Percentiles rank a stretch among this genome's conserved stretches.
Conservation (phyloP, 345 rosid species). For the Salix purpurea region DNA sequence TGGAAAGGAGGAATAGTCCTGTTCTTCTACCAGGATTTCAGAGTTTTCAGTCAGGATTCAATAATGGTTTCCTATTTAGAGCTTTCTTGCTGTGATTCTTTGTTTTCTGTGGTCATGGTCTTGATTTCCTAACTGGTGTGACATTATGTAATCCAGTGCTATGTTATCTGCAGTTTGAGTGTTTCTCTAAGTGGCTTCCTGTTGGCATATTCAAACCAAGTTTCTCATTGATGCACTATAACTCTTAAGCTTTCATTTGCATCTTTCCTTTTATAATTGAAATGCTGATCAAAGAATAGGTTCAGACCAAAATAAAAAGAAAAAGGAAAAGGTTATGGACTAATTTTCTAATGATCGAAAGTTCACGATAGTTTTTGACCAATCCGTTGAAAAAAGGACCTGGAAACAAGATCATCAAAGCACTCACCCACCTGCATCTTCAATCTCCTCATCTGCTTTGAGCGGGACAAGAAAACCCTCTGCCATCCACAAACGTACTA, state of each 20-base stretch:
- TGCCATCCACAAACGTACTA: slow-evolving; percentile 4
- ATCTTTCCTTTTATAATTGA: too few relatives aligned
- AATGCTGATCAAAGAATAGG: too few relatives aligned
- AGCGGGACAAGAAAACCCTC: slow-evolving; percentile 1
- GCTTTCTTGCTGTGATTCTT: not conserved
- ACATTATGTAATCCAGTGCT: not conserved
- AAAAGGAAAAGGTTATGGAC: too few relatives aligned
- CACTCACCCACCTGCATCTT: not conserved
- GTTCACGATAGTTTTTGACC: not conserved
- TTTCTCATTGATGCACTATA: too few relatives aligned
- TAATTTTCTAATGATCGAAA: too few relatives aligned
- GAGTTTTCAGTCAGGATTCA: not conserved
- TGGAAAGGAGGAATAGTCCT: slow-evolving; percentile 36
- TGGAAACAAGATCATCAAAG: slow-evolving; percentile 2
- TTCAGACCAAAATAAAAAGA: too few relatives aligned
- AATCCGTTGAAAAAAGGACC: too few relatives aligned
- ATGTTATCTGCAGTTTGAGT: not conserved
- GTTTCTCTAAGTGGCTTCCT: not conserved
- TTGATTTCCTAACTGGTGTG: not conserved
- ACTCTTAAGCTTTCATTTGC: too few relatives aligned
- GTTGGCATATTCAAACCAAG: not conserved
- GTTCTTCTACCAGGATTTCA: not conserved
- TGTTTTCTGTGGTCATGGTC: not conserved
- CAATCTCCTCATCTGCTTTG: not conserved
- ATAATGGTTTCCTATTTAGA: not conserved